Evolutionary conservation across 2,329 filamentous ascomycete genomes (phyloP).

Genomic region (Fusarium buharicum): DNA sequence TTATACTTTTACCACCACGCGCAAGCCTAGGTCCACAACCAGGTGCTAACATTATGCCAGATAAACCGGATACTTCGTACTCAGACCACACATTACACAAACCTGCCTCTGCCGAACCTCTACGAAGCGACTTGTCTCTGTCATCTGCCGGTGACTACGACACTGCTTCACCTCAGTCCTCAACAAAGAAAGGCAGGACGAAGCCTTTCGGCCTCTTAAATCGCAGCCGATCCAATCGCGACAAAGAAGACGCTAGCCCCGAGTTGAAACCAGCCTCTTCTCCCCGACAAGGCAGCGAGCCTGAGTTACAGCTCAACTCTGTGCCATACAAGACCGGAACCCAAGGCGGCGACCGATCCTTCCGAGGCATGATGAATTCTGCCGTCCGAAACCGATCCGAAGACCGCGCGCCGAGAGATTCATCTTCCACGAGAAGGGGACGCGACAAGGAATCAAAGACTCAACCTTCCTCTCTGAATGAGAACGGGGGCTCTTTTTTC

Average conservation of each 20-base stretch:
- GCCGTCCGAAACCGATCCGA: constrained; percentile 76
- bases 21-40: constrained; percentile 17
- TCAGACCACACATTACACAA: constrained; percentile 52
- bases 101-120: constrained; percentile 55
- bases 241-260: constrained; percentile 58
- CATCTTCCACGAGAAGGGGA: constrained; percentile 55
- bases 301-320: constrained; percentile 46
- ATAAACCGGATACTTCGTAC: constrained; percentile 43
- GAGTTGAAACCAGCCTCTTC: constrained; percentile 48
- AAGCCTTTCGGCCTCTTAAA: constrained; percentile 65
- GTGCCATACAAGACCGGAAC: constrained; percentile 69
- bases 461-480: constrained; percentile 66
- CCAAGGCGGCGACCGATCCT: constrained; percentile 71
- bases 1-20: constrained; percentile 33
- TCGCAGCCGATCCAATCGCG: constrained; percentile 63
- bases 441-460: constrained; percentile 61
- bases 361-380: constrained; percentile 74
- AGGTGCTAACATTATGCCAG: constrained; percentile 39
- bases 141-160: constrained; percentile 62
- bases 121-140: constrained; percentile 64
- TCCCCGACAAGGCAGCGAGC: constrained; percentile 41
- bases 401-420: constrained; percentile 68
- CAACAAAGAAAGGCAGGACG: constrained; percentile 61
- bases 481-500: constrained; percentile 60
- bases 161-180: constrained; percentile 46